A percentile compares a stretch with the other conserved stretches of the same genome.
Evolutionary conservation across 495 filamentous ascomycete species (phyloP).

Genomic region (Endocarpon pusillum): DNA sequence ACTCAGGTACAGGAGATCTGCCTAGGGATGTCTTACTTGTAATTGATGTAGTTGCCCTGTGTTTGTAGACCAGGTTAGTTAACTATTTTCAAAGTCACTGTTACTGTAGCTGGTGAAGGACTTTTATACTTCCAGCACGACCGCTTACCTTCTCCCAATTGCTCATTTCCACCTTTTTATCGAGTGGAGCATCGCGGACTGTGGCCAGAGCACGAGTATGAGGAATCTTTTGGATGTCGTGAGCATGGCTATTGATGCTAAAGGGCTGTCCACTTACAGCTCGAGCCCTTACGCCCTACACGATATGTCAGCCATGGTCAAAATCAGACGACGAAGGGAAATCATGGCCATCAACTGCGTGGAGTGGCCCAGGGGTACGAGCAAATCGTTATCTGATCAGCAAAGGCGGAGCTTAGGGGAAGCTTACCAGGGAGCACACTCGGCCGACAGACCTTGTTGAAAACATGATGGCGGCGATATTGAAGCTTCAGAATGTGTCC

Average conservation of each 20-base stretch:
- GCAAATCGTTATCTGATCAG: conserved; percentile 2
- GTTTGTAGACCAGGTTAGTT: conserved; percentile 8
- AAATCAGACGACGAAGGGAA: neutral
- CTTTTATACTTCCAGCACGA: conserved; percentile 1
- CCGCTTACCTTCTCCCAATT: conserved; percentile 48
- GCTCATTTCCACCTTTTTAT: conserved; percentile 69
- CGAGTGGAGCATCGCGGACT: conserved; percentile 43
- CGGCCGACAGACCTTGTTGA: conserved; percentile 35
- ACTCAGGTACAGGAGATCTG: neutral
- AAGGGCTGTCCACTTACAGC: conserved; percentile 28
- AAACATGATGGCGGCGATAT: conserved; percentile 37
- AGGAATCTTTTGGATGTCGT: conserved; percentile 22
- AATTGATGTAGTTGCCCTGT: conserved; percentile 64
- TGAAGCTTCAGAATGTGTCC: too few species aligned
- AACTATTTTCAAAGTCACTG: conserved; percentile 8
- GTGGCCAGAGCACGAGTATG: conserved; percentile 42
- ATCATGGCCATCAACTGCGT: conserved; percentile 1
- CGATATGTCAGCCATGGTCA: conserved; percentile 13
- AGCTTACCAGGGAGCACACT: conserved; percentile 39
- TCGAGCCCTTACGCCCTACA: conserved; percentile 32
- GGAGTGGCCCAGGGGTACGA: neutral
- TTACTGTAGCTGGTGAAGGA: neutral
- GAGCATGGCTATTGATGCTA: neutral
- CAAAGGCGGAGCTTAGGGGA: conserved; percentile 5
- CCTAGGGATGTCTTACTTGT: conserved; percentile 37